phyloP scores from a whole-genome alignment of 495 filamentous ascomycete genomes.

The Xanthoparmelia taractica region DNA sequence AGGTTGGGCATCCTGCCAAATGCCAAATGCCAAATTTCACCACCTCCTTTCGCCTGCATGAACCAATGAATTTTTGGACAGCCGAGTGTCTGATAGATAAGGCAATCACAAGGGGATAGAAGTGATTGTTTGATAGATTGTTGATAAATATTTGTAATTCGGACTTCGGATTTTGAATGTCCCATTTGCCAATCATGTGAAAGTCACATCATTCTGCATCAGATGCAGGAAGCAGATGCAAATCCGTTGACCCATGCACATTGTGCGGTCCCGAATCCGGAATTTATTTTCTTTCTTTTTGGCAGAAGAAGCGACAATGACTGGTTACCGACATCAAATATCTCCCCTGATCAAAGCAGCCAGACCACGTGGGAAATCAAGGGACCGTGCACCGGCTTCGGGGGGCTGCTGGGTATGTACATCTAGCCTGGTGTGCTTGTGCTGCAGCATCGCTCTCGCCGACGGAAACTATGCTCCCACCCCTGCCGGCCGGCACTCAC shows the following conservation, averaged over 20 bases:
- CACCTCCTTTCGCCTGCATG: not conserved
- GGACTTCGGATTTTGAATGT: not conserved
- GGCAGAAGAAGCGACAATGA: not conserved
- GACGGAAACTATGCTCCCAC: conserved; percentile 3
- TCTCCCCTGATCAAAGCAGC: not conserved
- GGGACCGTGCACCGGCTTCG: not conserved
- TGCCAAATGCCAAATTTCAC: no score
- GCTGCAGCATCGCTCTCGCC: not conserved
- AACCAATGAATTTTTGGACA: not conserved
- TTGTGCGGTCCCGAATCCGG: not conserved
- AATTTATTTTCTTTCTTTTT: not conserved
- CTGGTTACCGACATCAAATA: not conserved
- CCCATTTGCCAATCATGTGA: not conserved
- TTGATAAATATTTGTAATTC: not conserved
- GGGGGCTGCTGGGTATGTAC: no score
- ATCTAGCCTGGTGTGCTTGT: no score
- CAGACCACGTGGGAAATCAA: not conserved
- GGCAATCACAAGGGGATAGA: not conserved
- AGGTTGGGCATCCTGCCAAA: no score
- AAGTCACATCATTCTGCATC: not conserved
- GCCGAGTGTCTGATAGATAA: not conserved
- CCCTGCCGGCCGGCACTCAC: not conserved
- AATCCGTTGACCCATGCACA: not conserved
- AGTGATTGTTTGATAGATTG: no score
- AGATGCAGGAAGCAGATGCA: not conserved